Conservation (phyloP, 1,284 basidiomycete genomes). For the Phellinidium pouzarii region DNA sequence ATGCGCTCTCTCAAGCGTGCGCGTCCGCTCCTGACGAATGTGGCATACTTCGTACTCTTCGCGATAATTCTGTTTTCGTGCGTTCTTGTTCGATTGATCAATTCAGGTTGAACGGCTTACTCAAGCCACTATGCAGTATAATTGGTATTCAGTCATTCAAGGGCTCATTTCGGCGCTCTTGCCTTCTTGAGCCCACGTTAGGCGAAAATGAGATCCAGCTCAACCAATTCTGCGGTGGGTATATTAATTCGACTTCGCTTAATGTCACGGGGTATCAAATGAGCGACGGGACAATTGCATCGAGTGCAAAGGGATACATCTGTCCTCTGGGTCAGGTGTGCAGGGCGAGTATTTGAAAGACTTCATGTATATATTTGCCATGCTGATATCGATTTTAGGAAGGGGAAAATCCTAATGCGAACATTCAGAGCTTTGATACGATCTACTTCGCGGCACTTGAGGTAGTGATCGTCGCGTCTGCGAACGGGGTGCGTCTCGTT, state of each 20-base stretch:
- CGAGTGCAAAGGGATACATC: slow-evolving; percentile 61
- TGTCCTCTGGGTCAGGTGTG: slow-evolving; percentile 82
- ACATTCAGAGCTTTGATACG: slow-evolving; percentile 85
- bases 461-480: slow-evolving; percentile 80
- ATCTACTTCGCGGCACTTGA: slow-evolving; percentile 81
- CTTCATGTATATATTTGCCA: slow-evolving; percentile 10
- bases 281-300: slow-evolving; percentile 30
- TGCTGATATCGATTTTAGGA: slow-evolving; percentile 39
- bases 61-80: slow-evolving; percentile 86
- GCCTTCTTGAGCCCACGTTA: slow-evolving; percentile 44
- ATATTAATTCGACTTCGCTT: slow-evolving; percentile 55
- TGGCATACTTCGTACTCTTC: slow-evolving; percentile 88
- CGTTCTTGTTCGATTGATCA: slow-evolving; percentile 28
- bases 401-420: slow-evolving; percentile 56
- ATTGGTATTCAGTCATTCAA: slow-evolving; percentile 89
- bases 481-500: slow-evolving; percentile 52
- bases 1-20: slow-evolving; percentile 91
- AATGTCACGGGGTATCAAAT: slow-evolving; percentile 41
- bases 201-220: slow-evolving; percentile 45
- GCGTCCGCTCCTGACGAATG: slow-evolving; percentile 80
- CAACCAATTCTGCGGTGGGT: slow-evolving; percentile 71
- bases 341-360: slow-evolving; percentile 36
- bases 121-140: slow-evolving; percentile 43
- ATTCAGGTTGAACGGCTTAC: background rate
- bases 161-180: slow-evolving; percentile 70